phyloP scores from a whole-genome alignment of 208 protist genomes.

The Leishmania guyanensis region DNA sequence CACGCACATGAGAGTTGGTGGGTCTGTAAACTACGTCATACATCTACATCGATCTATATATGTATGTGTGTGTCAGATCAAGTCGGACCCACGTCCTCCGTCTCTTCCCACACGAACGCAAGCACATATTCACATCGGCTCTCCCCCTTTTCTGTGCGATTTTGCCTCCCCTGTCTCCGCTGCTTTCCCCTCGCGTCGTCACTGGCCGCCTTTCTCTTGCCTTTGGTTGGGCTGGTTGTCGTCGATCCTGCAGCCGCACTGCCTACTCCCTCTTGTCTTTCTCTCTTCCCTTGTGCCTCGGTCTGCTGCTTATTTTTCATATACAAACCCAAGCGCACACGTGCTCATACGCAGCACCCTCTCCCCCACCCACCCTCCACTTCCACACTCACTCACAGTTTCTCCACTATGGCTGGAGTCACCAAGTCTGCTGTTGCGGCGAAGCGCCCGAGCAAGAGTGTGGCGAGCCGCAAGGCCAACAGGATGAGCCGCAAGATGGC shows the following conservation, averaged over 20 bases:
- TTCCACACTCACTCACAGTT: not conserved
- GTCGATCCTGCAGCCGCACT: not conserved
- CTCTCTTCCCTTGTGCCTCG: not conserved
- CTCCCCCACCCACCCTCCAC: not conserved
- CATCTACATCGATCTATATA: too few relatives aligned
- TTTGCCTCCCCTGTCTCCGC: not conserved
- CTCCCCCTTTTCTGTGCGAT: not conserved
- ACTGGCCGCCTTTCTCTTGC: not conserved
- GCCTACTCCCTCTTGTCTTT: not conserved
- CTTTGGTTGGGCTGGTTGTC: not conserved
- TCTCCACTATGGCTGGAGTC: slow-evolving; percentile 44
- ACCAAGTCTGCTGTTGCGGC: slow-evolving; percentile 54
- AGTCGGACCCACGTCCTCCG: not conserved
- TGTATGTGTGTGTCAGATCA: not conserved
- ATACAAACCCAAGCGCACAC: not conserved
- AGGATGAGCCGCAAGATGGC: slow-evolving; percentile 67
- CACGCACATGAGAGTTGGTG: not conserved
- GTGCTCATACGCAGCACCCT: not conserved
- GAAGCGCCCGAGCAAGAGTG: slow-evolving; percentile 79
- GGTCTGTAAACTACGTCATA: not conserved
- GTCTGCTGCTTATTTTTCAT: not conserved
- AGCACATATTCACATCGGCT: not conserved
- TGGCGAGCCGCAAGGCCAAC: slow-evolving; percentile 76
- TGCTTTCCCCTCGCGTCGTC: not conserved
- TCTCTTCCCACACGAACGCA: not conserved